These are phyloP conservation scores for Mycena indigotica DNA, from an alignment of 768 basidiomycete genomes.

Conservation along the genomic window DNA sequence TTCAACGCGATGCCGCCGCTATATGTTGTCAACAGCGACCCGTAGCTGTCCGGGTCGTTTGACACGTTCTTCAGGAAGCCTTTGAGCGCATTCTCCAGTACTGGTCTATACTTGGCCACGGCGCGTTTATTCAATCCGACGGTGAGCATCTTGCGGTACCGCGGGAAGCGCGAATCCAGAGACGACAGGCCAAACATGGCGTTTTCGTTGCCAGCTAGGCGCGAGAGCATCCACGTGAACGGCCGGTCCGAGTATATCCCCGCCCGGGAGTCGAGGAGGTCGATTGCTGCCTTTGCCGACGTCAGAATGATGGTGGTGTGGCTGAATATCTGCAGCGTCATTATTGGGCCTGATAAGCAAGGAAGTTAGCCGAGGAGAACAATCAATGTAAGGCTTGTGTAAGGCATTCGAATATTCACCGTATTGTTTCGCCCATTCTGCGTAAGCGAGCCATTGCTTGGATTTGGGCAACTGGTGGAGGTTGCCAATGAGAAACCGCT, in stretches of 20 bases:
- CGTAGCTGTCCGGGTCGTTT: constrained; percentile 31
- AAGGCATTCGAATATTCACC: constrained; percentile 13
- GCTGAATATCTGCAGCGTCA: constrained; percentile 41
- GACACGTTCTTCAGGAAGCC: constrained; percentile 33
- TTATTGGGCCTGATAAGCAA: constrained; percentile 47
- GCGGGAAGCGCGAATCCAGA: constrained; percentile 36
- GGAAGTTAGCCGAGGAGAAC: background rate
- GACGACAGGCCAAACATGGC: constrained; percentile 36
- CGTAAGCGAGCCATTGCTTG: constrained; percentile 24
- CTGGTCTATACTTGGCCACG: constrained; percentile 32
- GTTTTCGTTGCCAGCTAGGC: constrained; percentile 33
- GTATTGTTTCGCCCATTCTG: constrained; percentile 24
- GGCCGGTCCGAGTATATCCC: constrained; percentile 54
- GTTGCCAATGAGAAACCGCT: constrained; percentile 27
- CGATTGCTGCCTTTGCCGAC: constrained; percentile 41
- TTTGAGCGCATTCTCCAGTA: constrained; percentile 33
- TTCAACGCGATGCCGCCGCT: constrained; percentile 4
- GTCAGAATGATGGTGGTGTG: constrained; percentile 50
- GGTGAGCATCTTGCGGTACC: constrained; percentile 40
- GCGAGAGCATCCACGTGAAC: constrained; percentile 31
- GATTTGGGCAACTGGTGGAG: constrained; percentile 26
- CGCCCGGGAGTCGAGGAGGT: constrained; percentile 51
- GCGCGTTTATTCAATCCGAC: constrained; percentile 39
- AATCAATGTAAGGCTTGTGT: background rate
- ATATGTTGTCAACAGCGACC: constrained; percentile 34